A percentile compares a stretch with the other conserved stretches of the same genome.
These are phyloP conservation scores for Cronartium quercuum DNA, from an alignment of 1,284 basidiomycete genomes.

Conservation along the genomic window DNA sequence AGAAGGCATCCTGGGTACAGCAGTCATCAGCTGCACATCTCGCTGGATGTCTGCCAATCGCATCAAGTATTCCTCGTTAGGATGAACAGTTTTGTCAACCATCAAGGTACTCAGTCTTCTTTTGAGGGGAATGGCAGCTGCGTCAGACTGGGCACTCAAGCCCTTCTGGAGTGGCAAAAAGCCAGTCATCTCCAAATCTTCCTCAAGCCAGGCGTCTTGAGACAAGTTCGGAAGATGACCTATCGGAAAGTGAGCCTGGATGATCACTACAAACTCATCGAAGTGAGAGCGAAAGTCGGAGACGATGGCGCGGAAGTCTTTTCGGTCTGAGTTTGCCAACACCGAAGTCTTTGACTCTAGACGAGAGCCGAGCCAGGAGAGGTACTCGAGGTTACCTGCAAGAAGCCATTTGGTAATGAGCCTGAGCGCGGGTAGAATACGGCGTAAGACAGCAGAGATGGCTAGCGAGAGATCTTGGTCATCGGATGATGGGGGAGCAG, in stretches of 20 bases:
- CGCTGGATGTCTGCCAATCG: constrained; percentile 75
- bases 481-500: constrained; percentile 4
- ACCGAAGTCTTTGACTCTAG: background rate
- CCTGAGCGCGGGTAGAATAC: constrained; percentile 77
- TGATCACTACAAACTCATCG: constrained; percentile 60
- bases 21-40: constrained; percentile 58
- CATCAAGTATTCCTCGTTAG: constrained; percentile 92
- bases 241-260: constrained; percentile 66
- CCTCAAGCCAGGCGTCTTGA: constrained; percentile 67
- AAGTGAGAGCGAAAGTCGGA: constrained; percentile 68
- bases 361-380: constrained; percentile 12
- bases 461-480: constrained; percentile 14
- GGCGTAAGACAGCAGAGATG: constrained; percentile 76
- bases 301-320: too few species aligned
- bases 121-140: too few species aligned
- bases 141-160: constrained; percentile 41
- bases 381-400: constrained; percentile 49
- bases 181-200: constrained; percentile 82
- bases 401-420: constrained; percentile 84
- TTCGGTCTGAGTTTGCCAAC: constrained; percentile 41
- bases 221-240: constrained; percentile 57
- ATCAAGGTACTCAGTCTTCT: too few species aligned
- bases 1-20: background rate
- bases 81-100: constrained; percentile 60
- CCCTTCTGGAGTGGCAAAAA: constrained; percentile 71